Evolutionary conservation across 2,329 filamentous ascomycete genomes (phyloP), one percentile per base, ranked within the genome.

Genomic region (Parafenestella ontariensis): DNA sequence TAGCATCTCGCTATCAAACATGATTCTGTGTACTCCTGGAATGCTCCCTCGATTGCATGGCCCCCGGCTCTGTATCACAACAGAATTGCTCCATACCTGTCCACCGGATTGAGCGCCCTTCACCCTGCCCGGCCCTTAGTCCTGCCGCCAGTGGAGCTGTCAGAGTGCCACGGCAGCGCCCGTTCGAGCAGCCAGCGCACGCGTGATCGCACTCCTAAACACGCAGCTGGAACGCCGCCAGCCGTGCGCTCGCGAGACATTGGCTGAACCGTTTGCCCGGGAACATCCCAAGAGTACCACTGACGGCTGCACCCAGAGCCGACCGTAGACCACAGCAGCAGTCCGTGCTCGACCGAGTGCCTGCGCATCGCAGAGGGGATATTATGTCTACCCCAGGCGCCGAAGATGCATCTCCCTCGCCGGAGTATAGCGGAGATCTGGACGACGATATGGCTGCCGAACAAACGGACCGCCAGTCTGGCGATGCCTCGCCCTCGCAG

Each of bases 341-440:
- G 49, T 68, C 64, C 64, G 74, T 73, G 71, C 72, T 61, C 66
- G 57, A 58, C 58, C 58, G 37, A 34, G 57, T 55, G 60, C 60
- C 59, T 59, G 65, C 60, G 61, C 59, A 57, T 52, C 59, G 54
- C 49, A 65, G 66, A 66, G 66, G 70, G 64, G 63, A 76, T 79
- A 81, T 77, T 74, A 82, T 80, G 79, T 73, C 74, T 63, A 72
- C 78, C 76, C 76, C 79, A 69, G 78, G 77, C 74, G 76, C 70
- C 65, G 71, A 79, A 69, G 78, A 80, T 71, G 79, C 72, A 49
- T 79, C 78, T 69, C 76, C 75, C 64, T 80, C 78, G 69, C 77
- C 79, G 64, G 78, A 79, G 52, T 76, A 78, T 71, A 78, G 74
- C 67, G 69, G 68, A 62, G 77, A 79, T 47, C n/a, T 59, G 40